Percentiles rank a stretch among this genome's conserved stretches.
phyloP scores from a whole-genome alignment of 2,329 filamentous ascomycete genomes.

The Scedosporium minutisporum region DNA sequence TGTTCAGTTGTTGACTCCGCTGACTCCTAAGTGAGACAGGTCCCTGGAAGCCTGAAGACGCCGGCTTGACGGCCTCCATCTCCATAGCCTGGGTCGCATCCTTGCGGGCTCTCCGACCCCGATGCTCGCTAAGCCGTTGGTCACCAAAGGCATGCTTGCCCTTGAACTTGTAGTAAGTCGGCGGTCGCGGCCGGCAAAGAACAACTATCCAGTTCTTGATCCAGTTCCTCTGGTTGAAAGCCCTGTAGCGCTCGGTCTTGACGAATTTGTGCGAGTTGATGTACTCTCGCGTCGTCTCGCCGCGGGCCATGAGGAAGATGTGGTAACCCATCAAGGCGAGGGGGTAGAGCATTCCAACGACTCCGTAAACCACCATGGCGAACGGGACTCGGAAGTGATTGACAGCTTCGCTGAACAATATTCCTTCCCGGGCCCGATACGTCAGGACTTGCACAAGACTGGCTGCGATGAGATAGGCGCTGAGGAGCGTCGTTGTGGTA shows the following conservation, averaged over 20 bases:
- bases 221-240: constrained; percentile 71
- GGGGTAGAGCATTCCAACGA: constrained; percentile 70
- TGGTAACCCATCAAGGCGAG: constrained; percentile 80
- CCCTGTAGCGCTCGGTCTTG: constrained; percentile 82
- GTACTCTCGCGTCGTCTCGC: constrained; percentile 93
- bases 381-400: constrained; percentile 69
- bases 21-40: constrained; percentile 33
- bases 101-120: constrained; percentile 27
- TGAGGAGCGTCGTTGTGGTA: constrained; percentile 64
- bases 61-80: constrained; percentile 56
- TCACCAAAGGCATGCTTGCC: constrained; percentile 66
- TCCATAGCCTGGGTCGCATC: constrained; percentile 51
- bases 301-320: constrained; percentile 78
- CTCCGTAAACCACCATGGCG: constrained; percentile 76
- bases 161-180: constrained; percentile 87
- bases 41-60: constrained; percentile 40
- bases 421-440: constrained; percentile 52
- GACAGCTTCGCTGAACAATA: constrained; percentile 61
- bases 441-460: constrained; percentile 73
- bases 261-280: constrained; percentile 92
- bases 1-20: neutral
- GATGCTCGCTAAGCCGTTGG: constrained; percentile 59
- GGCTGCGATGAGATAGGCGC: constrained; percentile 64
- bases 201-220: constrained; percentile 74
- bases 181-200: constrained; percentile 71